Conservation (phyloP, 2,329 filamentous ascomycete genomes). For the Boeremia lycopersici region DNA sequence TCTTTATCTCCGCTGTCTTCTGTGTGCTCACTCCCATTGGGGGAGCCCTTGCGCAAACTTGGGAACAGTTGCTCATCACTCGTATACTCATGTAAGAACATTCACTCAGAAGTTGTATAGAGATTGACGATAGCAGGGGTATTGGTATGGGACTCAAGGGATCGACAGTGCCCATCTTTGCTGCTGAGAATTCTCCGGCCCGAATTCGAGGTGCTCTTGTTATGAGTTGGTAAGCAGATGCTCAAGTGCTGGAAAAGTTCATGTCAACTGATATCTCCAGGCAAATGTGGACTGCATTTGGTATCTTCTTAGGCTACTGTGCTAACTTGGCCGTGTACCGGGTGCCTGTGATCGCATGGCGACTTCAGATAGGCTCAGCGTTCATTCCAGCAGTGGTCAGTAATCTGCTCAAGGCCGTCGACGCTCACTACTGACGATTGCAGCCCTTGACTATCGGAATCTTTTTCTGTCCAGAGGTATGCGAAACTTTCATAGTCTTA, state of each 20-base stretch:
- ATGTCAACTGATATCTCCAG: slow-evolving; percentile 11
- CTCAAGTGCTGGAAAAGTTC: too few species aligned
- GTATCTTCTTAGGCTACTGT: slow-evolving; percentile 29
- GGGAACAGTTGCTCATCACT: slow-evolving; percentile 30
- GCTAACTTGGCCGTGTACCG: slow-evolving; percentile 47
- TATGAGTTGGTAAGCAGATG: slow-evolving; percentile 47
- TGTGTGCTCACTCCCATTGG: slow-evolving; percentile 34
- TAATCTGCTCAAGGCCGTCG: neutral
- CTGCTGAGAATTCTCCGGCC: slow-evolving; percentile 54
- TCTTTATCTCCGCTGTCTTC: slow-evolving; percentile 37
- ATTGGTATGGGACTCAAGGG: slow-evolving; percentile 39
- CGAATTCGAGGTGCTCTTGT: slow-evolving; percentile 55
- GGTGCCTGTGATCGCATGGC: slow-evolving; percentile 44
- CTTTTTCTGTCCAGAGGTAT: slow-evolving; percentile 50
- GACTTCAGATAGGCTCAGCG: slow-evolving; percentile 48
- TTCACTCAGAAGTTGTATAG: neutral
- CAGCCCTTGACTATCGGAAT: slow-evolving; percentile 5
- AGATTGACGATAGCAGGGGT: slow-evolving; percentile 6
- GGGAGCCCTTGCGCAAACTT: slow-evolving; percentile 28
- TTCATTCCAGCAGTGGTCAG: slow-evolving; percentile 46
- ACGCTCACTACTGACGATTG: neutral
- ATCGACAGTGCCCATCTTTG: slow-evolving; percentile 53
- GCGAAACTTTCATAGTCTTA: too few species aligned
- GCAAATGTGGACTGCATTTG: slow-evolving; percentile 51
- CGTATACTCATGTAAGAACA: slow-evolving; percentile 24